phyloP scores from a whole-genome alignment of 306 rosid species.

The Quercus aquifolioides region DNA sequence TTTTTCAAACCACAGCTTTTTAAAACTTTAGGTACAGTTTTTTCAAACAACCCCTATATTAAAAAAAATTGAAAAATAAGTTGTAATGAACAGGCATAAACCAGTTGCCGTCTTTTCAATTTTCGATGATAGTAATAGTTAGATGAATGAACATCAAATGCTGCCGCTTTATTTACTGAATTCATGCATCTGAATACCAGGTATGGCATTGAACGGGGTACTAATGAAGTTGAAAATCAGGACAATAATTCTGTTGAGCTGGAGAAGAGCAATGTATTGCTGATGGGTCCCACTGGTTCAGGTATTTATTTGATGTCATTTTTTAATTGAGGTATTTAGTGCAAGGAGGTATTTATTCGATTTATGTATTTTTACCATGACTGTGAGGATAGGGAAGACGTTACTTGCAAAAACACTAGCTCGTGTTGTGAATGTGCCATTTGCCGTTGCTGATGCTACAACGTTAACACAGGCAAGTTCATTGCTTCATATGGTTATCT shows the following conservation, averaged over 20 bases:
- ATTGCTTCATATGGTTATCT: not conserved
- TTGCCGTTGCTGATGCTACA: slow-evolving; percentile 69
- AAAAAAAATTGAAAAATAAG: not conserved
- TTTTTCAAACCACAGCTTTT: too few relatives aligned
- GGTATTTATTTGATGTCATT: slow-evolving; percentile 25
- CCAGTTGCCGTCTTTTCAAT: not conserved
- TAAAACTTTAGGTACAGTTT: too few relatives aligned
- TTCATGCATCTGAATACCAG: slow-evolving; percentile 12
- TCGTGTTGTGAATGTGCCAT: slow-evolving; percentile 63
- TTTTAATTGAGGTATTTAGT: not conserved
- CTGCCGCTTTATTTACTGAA: slow-evolving; percentile 9
- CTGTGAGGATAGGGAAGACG: slow-evolving; percentile 59
- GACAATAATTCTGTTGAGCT: slow-evolving; percentile 47
- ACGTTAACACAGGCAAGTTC: slow-evolving; percentile 64
- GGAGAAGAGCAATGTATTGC: slow-evolving; percentile 61
- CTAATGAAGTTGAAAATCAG: slow-evolving; percentile 23
- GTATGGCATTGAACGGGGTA: slow-evolving; percentile 6
- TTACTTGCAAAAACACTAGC: slow-evolving; percentile 78
- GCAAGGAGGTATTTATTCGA: not conserved
- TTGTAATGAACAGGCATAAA: too few relatives aligned
- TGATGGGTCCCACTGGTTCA: slow-evolving; percentile 76
- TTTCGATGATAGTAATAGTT: not conserved
- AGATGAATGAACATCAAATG: not conserved
- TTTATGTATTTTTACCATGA: not conserved
- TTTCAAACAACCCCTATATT: too few relatives aligned